These are phyloP conservation scores for Xanthoparmelia taractica DNA, from an alignment of 495 filamentous ascomycete genomes.

Conservation along the genomic window DNA sequence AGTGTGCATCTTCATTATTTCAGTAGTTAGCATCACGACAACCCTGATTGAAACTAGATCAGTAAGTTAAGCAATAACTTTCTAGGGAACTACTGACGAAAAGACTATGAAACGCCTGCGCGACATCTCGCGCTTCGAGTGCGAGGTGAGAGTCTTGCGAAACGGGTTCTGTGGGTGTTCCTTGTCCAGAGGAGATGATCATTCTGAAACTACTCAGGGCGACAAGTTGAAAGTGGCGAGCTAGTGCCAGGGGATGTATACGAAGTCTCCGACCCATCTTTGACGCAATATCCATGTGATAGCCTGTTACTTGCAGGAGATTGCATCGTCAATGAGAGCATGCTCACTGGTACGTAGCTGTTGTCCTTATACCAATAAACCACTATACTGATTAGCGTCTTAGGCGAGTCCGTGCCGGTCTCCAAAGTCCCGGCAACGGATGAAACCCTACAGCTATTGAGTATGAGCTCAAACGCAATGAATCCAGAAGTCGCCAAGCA, in stretches of 20 bases:
- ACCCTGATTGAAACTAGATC: constrained; percentile 86
- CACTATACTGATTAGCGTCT: constrained; percentile 23
- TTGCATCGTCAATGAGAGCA: constrained; percentile 98
- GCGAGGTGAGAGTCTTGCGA: constrained; percentile 84
- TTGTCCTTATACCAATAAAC: not conserved
- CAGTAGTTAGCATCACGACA: constrained; percentile 78
- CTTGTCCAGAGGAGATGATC: not conserved
- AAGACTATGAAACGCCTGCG: constrained; percentile 85
- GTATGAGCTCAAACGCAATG: constrained; percentile 70
- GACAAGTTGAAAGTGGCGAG: constrained; percentile 75
- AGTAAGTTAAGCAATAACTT: constrained; percentile 36
- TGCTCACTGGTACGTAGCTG: constrained; percentile 69
- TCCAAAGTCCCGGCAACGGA: constrained; percentile 86
- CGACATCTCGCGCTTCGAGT: constrained; percentile 90
- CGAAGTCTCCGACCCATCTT: constrained; percentile 91
- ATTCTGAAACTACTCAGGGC: constrained; percentile 47
- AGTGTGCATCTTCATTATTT: constrained; percentile 90
- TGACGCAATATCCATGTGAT: constrained; percentile 90
- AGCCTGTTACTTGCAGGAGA: constrained; percentile 88
- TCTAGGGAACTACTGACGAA: constrained; percentile 19
- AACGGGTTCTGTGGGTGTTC: constrained; percentile 79
- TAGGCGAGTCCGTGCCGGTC: constrained; percentile 92
- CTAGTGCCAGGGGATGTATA: constrained; percentile 95
- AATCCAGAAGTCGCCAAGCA: constrained; percentile 73
- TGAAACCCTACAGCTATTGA: constrained; percentile 62